Conservation (phyloP, 345 rosid genomes). For the Acer saccharum region DNA sequence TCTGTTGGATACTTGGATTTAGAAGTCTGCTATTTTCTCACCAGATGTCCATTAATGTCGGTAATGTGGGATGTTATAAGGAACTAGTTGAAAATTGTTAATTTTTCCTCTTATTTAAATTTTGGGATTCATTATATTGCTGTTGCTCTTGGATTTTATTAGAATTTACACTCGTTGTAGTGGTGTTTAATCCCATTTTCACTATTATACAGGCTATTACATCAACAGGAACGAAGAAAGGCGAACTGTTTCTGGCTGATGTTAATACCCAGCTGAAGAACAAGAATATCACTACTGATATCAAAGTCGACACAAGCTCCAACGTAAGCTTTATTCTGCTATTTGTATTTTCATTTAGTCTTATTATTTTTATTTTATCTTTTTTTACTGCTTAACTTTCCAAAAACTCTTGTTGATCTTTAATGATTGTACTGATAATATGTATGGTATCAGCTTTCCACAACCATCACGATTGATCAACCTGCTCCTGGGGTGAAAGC, state of each 20-base stretch:
- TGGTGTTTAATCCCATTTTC: not conserved
- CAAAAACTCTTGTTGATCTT: not conserved
- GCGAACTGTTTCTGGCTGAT: conserved; percentile 77
- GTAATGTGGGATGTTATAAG: not conserved
- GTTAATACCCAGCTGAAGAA: conserved; percentile 83
- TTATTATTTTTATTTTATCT: not conserved
- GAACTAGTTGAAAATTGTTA: not conserved
- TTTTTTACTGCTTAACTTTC: not conserved
- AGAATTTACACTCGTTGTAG: not conserved
- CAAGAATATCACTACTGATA: conserved; percentile 83
- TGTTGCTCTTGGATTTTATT: not conserved
- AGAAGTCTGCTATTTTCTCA: not conserved
- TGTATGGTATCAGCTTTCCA: conserved; percentile 50
- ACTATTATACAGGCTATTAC: conserved; percentile 60
- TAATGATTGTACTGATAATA: not conserved
- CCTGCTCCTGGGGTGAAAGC: conserved; percentile 90
- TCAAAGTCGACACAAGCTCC: conserved; percentile 82
- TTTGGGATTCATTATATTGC: not conserved
- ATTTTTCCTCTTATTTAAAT: not conserved
- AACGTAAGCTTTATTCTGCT: conserved; percentile 37
- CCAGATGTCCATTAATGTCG: not conserved
- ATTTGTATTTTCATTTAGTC: not conserved
- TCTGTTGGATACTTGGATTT: not conserved
- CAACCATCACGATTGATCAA: conserved; percentile 83
- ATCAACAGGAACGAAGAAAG: conserved; percentile 75